Conservation (phyloP, 768 basidiomycete genomes). For the Sporobolomyces roseus region DNA sequence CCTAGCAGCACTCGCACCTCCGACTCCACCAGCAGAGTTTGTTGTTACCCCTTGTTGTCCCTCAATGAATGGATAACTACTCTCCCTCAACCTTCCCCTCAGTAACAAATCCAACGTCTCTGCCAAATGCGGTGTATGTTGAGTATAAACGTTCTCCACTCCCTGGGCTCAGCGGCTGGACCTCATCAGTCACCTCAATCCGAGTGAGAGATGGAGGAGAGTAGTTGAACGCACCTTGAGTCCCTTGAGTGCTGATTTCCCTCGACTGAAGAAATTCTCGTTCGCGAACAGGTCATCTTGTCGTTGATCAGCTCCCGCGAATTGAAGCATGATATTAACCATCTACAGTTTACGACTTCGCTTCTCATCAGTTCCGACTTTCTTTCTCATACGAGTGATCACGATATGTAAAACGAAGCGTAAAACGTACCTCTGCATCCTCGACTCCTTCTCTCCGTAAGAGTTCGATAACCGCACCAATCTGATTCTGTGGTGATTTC, state of each 20-base stretch:
- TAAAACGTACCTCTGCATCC: slow-evolving; percentile 38
- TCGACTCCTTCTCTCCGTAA: slow-evolving; percentile 50
- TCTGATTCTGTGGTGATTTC: slow-evolving; percentile 75
- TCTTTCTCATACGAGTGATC: too few relatives aligned
- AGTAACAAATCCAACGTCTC: slow-evolving; percentile 86
- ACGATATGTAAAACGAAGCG: too few relatives aligned
- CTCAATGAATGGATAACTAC: slow-evolving; percentile 82
- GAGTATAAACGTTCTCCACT: slow-evolving; percentile 98
- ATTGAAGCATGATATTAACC: slow-evolving; percentile 85
- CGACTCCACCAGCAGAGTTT: slow-evolving; percentile 8
- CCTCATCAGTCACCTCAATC: too few relatives aligned
- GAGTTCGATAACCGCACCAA: slow-evolving; percentile 57
- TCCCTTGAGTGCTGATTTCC: slow-evolving; percentile 89
- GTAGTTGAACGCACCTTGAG: slow-evolving; percentile 62
- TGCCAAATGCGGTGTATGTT: slow-evolving; percentile 87
- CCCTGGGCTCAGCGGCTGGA: too few relatives aligned
- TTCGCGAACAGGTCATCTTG: slow-evolving; percentile 97
- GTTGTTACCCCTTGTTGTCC: slow-evolving; percentile 52
- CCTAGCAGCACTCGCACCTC: not conserved
- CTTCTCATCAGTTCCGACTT: too few relatives aligned
- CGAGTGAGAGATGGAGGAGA: not conserved
- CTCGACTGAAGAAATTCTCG: slow-evolving; percentile 88
- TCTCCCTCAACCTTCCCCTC: slow-evolving; percentile 78
- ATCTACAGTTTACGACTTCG: too few relatives aligned
- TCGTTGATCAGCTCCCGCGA: slow-evolving; percentile 89